These are phyloP conservation scores for Cladosporium sp. DNA, from an alignment of 2,329 filamentous ascomycete species.

Conservation along the genomic window DNA sequence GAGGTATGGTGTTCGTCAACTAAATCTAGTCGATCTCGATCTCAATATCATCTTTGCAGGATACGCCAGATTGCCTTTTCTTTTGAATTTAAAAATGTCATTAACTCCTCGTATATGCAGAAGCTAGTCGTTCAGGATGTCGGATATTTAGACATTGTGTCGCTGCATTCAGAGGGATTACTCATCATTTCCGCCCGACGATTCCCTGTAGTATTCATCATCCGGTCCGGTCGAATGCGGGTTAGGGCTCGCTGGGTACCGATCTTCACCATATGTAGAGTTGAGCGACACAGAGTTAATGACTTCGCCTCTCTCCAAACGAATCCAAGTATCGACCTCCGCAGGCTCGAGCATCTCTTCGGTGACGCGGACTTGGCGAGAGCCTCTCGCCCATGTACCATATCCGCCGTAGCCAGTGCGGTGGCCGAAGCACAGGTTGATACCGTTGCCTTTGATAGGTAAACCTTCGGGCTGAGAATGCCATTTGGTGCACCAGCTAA, in stretches of 20 bases:
- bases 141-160: no score
- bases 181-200: no score
- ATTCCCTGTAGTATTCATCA: conserved; percentile 6
- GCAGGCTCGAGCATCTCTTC: conserved; percentile 19
- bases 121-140: no score
- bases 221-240: neutral
- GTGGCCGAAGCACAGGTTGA: conserved; percentile 32
- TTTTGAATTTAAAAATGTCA: no score
- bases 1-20: no score
- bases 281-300: conserved; percentile 29
- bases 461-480: conserved; percentile 23
- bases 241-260: neutral
- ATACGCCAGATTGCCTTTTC: no score
- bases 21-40: no score
- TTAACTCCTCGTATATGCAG: no score
- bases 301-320: conserved; percentile 28
- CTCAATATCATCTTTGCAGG: no score
- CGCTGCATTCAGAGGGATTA: no score
- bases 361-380: conserved; percentile 26
- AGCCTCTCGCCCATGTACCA: conserved; percentile 30
- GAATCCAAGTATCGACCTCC: conserved; percentile 30
- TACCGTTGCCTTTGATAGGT: conserved; percentile 26
- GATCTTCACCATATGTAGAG: conserved; percentile 23
- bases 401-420: conserved; percentile 32
- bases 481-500: conserved; percentile 34